Evolutionary conservation across 169 alveolate species (phyloP).

Genomic region (Eimeria praecox): DNA sequence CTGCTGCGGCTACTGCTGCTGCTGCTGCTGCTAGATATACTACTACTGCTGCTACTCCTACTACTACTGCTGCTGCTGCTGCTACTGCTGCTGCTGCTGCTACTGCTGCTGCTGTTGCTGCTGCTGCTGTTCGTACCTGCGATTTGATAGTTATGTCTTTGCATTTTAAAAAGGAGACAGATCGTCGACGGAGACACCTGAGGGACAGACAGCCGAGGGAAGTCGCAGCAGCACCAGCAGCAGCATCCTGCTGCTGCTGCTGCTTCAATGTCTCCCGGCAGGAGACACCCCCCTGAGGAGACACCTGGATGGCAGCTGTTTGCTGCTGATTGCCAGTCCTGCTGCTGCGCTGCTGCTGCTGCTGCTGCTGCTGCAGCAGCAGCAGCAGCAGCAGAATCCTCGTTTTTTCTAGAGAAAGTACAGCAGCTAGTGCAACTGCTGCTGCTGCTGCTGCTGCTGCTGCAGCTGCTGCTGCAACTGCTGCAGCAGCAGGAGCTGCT

Average conservation of each 20-base stretch:
- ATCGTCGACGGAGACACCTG: slow-evolving; percentile 42
- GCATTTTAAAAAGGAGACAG: slow-evolving; percentile 15
- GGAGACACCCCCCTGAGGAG: slow-evolving; percentile 28
- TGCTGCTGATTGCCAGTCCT: slow-evolving; percentile 12
- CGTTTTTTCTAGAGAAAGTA: no score
- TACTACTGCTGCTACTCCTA: no score
- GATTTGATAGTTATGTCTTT: slow-evolving; percentile 29
- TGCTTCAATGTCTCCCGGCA: not conserved
- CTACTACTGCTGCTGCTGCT: no score
- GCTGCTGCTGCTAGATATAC: no score
- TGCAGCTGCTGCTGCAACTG: not conserved
- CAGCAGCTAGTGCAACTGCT: no score
- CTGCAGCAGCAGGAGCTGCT: not conserved
- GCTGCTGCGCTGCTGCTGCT: slow-evolving; percentile 5
- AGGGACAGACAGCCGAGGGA: slow-evolving; percentile 51
- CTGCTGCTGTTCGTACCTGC: slow-evolving; percentile 17
- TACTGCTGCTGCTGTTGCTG: no score
- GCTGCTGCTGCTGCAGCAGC: not conserved
- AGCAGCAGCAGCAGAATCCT: not conserved
- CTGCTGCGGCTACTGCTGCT: no score
- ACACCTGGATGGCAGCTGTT: not conserved
- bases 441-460: slow-evolving; percentile 41
- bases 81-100: no score
- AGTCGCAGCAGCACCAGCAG: slow-evolving; percentile 67
- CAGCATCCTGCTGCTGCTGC: not conserved